Percentiles rank a stretch among this genome's conserved stretches.
These are phyloP conservation scores for Microcera coccophila DNA, from an alignment of 2,329 filamentous ascomycete genomes.

Conservation along the genomic window DNA sequence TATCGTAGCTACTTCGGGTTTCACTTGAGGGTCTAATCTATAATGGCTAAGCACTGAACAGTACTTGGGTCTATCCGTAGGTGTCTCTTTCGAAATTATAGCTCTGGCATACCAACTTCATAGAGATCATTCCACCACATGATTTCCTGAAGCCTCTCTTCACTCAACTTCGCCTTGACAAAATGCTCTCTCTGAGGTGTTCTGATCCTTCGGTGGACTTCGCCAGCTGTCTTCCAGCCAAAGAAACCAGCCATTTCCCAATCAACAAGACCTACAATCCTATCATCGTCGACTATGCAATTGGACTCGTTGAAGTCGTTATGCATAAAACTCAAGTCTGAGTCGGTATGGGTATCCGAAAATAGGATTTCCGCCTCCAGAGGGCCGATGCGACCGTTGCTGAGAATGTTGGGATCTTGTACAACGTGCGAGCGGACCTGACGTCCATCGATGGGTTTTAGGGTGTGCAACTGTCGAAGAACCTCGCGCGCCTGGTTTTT, in stretches of 20 bases:
- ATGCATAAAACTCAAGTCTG: conserved; percentile 36
- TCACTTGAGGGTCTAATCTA: too few species aligned
- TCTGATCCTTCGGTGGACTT: conserved; percentile 26
- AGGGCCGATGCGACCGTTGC: conserved; percentile 35
- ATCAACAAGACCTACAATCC: conserved; percentile 37
- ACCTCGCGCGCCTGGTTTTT: conserved; percentile 35
- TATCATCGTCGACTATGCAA: conserved; percentile 36
- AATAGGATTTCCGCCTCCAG: conserved; percentile 34
- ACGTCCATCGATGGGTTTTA: conserved; percentile 18
- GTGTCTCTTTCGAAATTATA: too few species aligned
- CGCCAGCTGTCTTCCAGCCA: conserved; percentile 28
- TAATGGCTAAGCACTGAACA: too few species aligned
- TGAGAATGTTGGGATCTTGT: conserved; percentile 62
- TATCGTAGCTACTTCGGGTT: too few species aligned
- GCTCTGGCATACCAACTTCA: not conserved
- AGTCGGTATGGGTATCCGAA: conserved; percentile 15
- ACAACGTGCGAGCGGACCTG: conserved; percentile 36
- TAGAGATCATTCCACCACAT: conserved; percentile 6
- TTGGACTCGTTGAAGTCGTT: conserved; percentile 38
- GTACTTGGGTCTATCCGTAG: too few species aligned
- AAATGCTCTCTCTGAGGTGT: conserved; percentile 23
- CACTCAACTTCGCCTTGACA: conserved; percentile 3
- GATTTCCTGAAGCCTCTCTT: not conserved
- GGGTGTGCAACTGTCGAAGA: conserved; percentile 26
- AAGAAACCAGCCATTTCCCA: conserved; percentile 42